Conservation (phyloP, 495 filamentous ascomycete species). For the Hamigera avellanea region DNA sequence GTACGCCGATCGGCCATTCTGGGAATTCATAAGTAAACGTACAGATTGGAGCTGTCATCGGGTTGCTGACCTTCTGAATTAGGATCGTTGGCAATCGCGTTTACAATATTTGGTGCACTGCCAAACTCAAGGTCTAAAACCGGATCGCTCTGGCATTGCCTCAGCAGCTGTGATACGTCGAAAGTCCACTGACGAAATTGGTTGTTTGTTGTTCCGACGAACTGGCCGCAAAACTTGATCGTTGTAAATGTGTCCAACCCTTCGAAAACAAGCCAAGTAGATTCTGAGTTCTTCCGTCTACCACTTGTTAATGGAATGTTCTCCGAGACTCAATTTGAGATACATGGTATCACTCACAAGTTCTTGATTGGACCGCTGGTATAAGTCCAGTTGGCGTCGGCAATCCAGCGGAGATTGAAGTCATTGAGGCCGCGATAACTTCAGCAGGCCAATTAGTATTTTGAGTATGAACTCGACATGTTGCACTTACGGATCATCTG, state of each 20-base stretch:
- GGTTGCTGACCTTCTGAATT: constrained; percentile 34
- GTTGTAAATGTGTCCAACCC: constrained; percentile 57
- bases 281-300: constrained; percentile 14
- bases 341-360: constrained; percentile 23
- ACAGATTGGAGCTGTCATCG: too few species aligned
- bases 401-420: constrained; percentile 51
- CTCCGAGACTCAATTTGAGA: constrained; percentile 1
- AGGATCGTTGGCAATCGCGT: constrained; percentile 42
- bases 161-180: constrained; percentile 43
- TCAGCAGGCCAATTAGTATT: constrained; percentile 2
- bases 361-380: constrained; percentile 36
- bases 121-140: constrained; percentile 42
- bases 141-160: constrained; percentile 29
- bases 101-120: constrained; percentile 41
- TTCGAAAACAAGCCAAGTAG: constrained; percentile 49
- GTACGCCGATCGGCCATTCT: constrained; percentile 9
- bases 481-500: constrained; percentile 44
- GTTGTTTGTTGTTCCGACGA: constrained; percentile 54
- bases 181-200: constrained; percentile 66
- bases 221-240: constrained; percentile 46
- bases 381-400: constrained; percentile 51
- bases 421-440: constrained; percentile 48
- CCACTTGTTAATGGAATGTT: constrained; percentile 4
- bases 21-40: too few species aligned
- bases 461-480: neutral